Conservation (phyloP, 306 rosid genomes). For the Abrus precatorius region DNA sequence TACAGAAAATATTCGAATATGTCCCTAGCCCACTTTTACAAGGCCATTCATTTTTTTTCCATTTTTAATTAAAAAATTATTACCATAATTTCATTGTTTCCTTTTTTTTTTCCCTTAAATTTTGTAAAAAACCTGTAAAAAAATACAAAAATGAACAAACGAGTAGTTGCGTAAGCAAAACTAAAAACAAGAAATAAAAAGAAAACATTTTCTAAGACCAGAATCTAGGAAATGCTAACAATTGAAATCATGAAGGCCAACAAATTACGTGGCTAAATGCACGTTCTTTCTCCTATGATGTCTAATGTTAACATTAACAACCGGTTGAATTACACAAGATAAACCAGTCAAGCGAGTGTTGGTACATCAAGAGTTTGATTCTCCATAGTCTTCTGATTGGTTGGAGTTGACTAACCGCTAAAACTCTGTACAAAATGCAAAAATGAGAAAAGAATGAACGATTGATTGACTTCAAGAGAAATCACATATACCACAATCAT, state of each 20-base stretch:
- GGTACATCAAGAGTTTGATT: constrained; percentile 49
- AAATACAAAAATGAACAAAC: no score
- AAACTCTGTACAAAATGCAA: constrained; percentile 70
- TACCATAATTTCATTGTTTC: no score
- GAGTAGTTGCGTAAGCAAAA: no score
- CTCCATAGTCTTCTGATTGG: constrained; percentile 42
- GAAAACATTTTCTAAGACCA: background rate
- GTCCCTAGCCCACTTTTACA: background rate
- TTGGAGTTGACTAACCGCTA: constrained; percentile 63
- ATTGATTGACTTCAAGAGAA: constrained; percentile 54
- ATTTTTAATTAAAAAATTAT: no score
- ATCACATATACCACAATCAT: constrained; percentile 52
- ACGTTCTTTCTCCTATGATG: constrained; percentile 44
- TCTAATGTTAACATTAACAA: constrained; percentile 49
- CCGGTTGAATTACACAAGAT: constrained; percentile 45
- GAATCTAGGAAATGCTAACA: background rate
- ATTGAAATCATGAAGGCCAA: background rate
- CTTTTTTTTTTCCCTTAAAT: no score
- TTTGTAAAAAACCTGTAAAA: no score
- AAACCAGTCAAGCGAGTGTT: constrained; percentile 46
- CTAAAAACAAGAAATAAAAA: background rate
- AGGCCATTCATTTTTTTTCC: background rate
- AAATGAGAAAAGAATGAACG: constrained; percentile 60
- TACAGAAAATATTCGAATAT: background rate
- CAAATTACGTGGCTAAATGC: constrained; percentile 31